Evolutionary conservation across 495 filamentous ascomycete species (phyloP), one percentile per base, ranked within the genome.

Genomic region (Penicillium longicatenatum): DNA sequence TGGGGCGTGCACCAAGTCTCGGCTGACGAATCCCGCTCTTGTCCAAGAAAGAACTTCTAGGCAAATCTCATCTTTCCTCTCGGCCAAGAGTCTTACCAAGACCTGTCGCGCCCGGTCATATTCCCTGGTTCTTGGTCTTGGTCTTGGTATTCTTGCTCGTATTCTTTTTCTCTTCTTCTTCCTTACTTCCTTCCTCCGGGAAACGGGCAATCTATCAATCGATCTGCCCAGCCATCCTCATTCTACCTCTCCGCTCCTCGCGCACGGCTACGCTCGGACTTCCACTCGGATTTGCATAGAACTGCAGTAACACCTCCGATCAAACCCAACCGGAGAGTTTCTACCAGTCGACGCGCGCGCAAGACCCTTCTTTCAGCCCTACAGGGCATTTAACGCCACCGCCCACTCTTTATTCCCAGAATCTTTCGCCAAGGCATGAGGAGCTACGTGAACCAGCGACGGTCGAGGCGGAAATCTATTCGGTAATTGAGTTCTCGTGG

Each of bases 1-100:
- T 67, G 67, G 65, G 65, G 59, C 67, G 41, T 26, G 14, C 16
- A 48, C 22, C 22, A 3, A 65, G 59, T 55, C 55, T 58, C 61
- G 41, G 67, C 67, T 70, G 67, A 68, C 67, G 67, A 70, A 65
- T 70, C 64, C 67, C 67, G 67, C 64, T 50, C 39, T 26, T 46
- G 50, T 57, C 52, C 65, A 63, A 59, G 51, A 30, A 26, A 52
- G n/a, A 44, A 26, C 33, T 61, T 54, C 62, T 61, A 58, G 63
- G 59, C 52, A 50, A 31, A 63, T 62, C 64, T 62, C 63, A 59
- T 69, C 58, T 54, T 61, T 21, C 54, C 39, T 24, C 37, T 29
- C 43, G 19, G 26, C 54, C 54, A 42, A 50, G 54, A 48, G 16
- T 53, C 35, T 35, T 35, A 35, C 31, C 30, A 52, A 52, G 33